Evolutionary conservation across 306 rosid genomes (phyloP).

Genomic region (Sicyos baderoa): DNA sequence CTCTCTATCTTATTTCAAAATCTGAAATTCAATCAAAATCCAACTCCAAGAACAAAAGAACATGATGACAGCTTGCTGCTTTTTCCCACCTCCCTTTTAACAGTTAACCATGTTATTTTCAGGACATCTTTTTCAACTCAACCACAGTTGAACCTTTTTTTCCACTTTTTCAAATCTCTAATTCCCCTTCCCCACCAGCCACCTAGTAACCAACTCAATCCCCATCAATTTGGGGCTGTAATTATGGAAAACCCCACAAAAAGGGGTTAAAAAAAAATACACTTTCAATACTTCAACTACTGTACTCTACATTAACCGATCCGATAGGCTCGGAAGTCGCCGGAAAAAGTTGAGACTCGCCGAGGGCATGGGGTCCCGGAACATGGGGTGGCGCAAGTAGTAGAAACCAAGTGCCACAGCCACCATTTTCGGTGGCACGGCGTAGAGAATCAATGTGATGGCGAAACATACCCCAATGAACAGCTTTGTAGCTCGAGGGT

Average conservation of each 20-base stretch:
- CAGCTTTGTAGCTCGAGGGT: conserved; percentile 69
- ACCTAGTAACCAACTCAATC: neutral
- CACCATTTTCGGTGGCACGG: conserved; percentile 60
- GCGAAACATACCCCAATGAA: conserved; percentile 40
- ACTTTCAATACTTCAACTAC: neutral
- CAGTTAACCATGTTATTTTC: conserved; percentile 30
- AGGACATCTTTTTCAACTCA: conserved; percentile 40
- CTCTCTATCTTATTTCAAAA: conserved; percentile 46
- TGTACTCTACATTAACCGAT: conserved; percentile 62
- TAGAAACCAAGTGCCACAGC: conserved; percentile 83
- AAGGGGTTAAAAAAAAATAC: neutral
- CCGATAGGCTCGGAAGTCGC: conserved; percentile 75
- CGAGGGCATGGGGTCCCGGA: conserved; percentile 45
- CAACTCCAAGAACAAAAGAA: conserved; percentile 24
- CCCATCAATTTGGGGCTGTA: conserved; percentile 20
- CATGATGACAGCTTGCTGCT: conserved; percentile 48
- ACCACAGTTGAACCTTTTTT: conserved; percentile 11
- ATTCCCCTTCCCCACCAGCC: conserved; percentile 19
- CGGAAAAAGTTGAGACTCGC: conserved; percentile 45
- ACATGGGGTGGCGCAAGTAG: conserved; percentile 56
- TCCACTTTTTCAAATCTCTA: neutral
- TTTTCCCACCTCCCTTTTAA: conserved; percentile 30
- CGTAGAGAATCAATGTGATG: conserved; percentile 33
- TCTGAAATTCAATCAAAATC: conserved; percentile 33
- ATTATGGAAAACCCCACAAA: conserved; percentile 20